Evolutionary conservation across 306 rosid species (phyloP), one percentile per base, ranked within the genome.

Genomic region (Senna tora): DNA sequence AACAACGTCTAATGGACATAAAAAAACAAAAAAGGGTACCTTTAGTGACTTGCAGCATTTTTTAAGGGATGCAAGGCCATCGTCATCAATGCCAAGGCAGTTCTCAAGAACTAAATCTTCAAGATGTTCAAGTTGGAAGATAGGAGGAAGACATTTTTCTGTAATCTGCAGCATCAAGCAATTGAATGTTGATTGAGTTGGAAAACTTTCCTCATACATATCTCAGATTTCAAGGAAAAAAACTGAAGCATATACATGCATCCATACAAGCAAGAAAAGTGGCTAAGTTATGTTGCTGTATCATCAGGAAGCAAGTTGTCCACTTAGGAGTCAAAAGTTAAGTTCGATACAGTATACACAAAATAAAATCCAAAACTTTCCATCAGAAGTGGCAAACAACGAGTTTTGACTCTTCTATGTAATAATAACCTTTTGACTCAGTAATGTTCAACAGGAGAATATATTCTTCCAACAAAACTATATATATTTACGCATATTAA

Each of bases 31-130:
- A 76, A 61, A 16, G 47, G 17, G 17, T 84, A 89, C 96, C 97
- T 86, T 92, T 50, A 92, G 68, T 39, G 96, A 84, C 76, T 77
- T 81, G 87, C 89, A 87, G 68, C 78, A 81, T 71, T 56, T 58
- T 81, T 83, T 77, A 67, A 92, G 71, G 68, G 50, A 61, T n/a
- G 76, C 76, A 78, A 89, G 90, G 82, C 84, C 81, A 67, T 81
- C 84, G 65, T 86, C 90, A 41, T 89, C 87, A 32, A 92, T 81
- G 53, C 93, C 87, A 70, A 84, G 79, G 83, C 97, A 92, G 61
- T 88, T 93, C 82, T 89, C 96, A 33, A 92, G 81, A 55, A 76
- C 72, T 89, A 92, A 83, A 76, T 89, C 93, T 70, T 89, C 93
- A 43, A 92, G 89, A 78, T 86, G 54, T 55, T 84, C 64, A 55